Conservation (phyloP, 2,329 filamentous ascomycete species). For the Cercospora sesami region DNA sequence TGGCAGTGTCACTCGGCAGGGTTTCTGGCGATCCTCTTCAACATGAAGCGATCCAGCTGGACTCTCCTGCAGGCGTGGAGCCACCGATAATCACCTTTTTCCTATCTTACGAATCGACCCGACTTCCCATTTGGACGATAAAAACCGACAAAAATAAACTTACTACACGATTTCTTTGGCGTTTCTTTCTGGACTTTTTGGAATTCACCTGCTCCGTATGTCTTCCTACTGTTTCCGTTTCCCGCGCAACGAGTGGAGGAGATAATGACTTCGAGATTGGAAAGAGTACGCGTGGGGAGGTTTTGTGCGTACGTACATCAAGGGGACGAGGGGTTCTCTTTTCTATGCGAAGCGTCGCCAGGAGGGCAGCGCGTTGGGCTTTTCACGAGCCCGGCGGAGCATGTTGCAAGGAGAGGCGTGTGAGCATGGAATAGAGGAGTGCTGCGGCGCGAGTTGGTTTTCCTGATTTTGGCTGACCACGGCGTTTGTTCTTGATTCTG, state of each 20-base stretch:
- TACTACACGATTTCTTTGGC: constrained; percentile 19
- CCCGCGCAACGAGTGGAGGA: constrained; percentile 9
- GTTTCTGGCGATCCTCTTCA: constrained; percentile 35
- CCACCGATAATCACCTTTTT: constrained; percentile 21
- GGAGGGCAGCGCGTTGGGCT: background rate
- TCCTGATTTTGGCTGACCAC: background rate
- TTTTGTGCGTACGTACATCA: background rate
- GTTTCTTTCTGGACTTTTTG: constrained; percentile 14
- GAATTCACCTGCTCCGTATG: background rate
- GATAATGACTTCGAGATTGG: constrained; percentile 18
- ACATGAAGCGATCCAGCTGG: constrained; percentile 21
- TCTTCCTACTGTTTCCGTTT: background rate
- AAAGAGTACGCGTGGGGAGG: constrained; percentile 19
- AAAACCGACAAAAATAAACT: constrained; percentile 20
- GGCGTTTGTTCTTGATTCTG: background rate
- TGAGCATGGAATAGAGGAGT: background rate
- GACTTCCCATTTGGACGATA: constrained; percentile 8
- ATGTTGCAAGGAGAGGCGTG: background rate
- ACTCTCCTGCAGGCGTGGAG: constrained; percentile 28
- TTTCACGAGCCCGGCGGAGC: background rate
- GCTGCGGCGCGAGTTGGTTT: background rate
- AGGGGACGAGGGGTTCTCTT: constrained; percentile 19
- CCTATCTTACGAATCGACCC: constrained; percentile 3
- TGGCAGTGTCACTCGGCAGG: constrained; percentile 46
- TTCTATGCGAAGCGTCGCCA: constrained; percentile 1